Base-by-base conservation (phyloP, 495 filamentous ascomycete genomes). In the Xylaria grammica region DNA sequence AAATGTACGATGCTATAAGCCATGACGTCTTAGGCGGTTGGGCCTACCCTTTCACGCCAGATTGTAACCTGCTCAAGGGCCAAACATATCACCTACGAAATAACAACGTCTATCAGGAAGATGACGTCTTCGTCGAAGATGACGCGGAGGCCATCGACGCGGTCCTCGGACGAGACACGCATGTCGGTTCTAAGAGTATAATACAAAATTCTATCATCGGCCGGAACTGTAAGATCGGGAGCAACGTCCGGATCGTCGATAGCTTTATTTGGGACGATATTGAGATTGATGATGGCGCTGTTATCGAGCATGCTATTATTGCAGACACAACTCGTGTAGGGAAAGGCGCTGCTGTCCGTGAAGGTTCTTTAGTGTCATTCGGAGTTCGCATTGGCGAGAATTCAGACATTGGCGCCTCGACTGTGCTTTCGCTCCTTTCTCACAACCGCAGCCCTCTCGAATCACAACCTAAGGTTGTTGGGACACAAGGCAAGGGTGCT, bases 21-120 rank as follows among this genome's bases (percentile, higher is more conserved):
- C 87, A 85, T 73, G 96, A 99, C 71, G 82, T 97, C n/a, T 82
- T 95, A 29, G 85, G 85, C 27, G 85, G 94, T 48, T 97, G 92
- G 91, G 86, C 93, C n/a, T 94, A 94, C 66, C 95, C 96, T n/a
- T 81, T 97, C 27, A 91, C 89, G 65, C 96, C 95, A 3, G 94
- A 97, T 65, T 94, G 86, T 69, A 98, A 98, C 73, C 74, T 97
- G 29, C 73, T 93, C 4, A 81, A 84, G 1, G 90, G 86, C 9
- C 92, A 96, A 68, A 87, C 83, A 17, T 99, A 93, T 75, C 85
- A 83, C 57, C 79, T 89, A 49, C 87, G 86, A 65, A 91, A 90
- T 71, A 83, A 90, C 53, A 85, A 85, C 9, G 88, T 93, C 4
- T 84, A 85, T 42, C 75, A 93, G 26, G 92, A 91, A 52, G 86